These are phyloP conservation scores for Ephemerocybe angulata DNA, from an alignment of 768 basidiomycete species.

Conservation along the genomic window DNA sequence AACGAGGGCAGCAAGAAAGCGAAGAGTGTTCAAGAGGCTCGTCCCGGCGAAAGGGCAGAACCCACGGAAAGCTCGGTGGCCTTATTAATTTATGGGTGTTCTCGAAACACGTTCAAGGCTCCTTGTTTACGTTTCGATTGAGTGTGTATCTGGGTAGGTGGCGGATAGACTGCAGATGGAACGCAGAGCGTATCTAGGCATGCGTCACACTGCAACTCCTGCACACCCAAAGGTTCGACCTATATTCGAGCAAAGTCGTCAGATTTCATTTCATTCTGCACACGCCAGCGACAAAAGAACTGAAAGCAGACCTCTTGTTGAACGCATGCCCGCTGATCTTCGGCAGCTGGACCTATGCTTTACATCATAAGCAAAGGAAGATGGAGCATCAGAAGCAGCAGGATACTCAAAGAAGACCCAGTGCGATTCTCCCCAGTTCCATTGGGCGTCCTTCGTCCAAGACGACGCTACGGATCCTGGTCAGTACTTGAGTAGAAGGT, in stretches of 20 bases:
- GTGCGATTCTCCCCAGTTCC: background rate
- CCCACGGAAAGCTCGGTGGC: constrained; percentile 28
- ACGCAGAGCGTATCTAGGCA: background rate
- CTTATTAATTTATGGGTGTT: constrained; percentile 23
- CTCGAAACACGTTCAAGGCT: constrained; percentile 21
- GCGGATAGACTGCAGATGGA: background rate
- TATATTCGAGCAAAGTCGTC: no score
- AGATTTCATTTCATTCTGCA: no score
- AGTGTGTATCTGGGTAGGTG: background rate
- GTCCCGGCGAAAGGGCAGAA: constrained; percentile 12
- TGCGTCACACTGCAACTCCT: no score
- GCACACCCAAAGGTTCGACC: no score
- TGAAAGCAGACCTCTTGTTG: no score
- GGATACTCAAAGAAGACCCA: background rate
- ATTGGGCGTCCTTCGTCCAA: no score
- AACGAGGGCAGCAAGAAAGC: constrained; percentile 18
- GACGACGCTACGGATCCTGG: no score
- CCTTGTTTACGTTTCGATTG: constrained; percentile 5
- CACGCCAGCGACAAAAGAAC: no score
- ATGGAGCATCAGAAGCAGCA: background rate
- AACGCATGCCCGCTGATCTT: no score
- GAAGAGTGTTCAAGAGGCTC: constrained; percentile 14
- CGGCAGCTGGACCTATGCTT: no score
- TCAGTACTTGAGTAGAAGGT: no score
- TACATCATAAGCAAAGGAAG: constrained; percentile 1